Evolutionary conservation across 2,329 filamentous ascomycete species (phyloP).

Genomic region (Paecilomyces sp.): DNA sequence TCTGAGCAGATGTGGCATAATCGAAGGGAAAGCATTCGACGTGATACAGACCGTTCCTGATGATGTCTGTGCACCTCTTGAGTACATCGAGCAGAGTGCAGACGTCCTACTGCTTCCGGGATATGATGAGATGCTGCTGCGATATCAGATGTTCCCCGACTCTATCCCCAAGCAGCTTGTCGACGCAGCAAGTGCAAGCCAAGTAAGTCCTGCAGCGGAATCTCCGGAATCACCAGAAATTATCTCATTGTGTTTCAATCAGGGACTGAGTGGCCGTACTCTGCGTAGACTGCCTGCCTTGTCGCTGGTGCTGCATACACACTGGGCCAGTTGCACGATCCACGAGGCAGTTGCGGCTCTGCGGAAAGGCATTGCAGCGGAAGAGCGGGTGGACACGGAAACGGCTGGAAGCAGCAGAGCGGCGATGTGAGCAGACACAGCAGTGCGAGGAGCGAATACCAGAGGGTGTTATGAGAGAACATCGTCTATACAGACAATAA

Average conservation of each 20-base stretch:
- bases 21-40: slow-evolving; percentile 22
- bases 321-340: slow-evolving; percentile 24
- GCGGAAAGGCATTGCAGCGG: slow-evolving; percentile 25
- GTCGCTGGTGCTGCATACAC: slow-evolving; percentile 34
- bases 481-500: neutral
- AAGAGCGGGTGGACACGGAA: slow-evolving; percentile 15
- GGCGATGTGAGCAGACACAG: neutral
- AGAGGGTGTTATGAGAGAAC: too few species aligned
- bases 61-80: slow-evolving; percentile 16
- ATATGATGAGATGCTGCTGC: slow-evolving; percentile 21
- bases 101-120: slow-evolving; percentile 16
- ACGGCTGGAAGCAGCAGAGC: neutral
- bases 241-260: neutral
- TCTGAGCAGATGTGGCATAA: slow-evolving; percentile 30
- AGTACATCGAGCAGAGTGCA: slow-evolving; percentile 20
- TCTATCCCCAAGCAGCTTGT: slow-evolving; percentile 20
- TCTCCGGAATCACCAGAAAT: neutral
- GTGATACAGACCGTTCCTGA: slow-evolving; percentile 14
- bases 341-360: slow-evolving; percentile 33
- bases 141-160: slow-evolving; percentile 20
- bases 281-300: slow-evolving; percentile 35
- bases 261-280: slow-evolving; percentile 36
- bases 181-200: slow-evolving; percentile 19
- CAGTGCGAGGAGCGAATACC: too few species aligned
- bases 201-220: slow-evolving; percentile 14